Evolutionary conservation across 129 eudicot genomes (phyloP), one percentile per base, ranked within the genome.

Genomic region (Scalesia atractyloides): DNA sequence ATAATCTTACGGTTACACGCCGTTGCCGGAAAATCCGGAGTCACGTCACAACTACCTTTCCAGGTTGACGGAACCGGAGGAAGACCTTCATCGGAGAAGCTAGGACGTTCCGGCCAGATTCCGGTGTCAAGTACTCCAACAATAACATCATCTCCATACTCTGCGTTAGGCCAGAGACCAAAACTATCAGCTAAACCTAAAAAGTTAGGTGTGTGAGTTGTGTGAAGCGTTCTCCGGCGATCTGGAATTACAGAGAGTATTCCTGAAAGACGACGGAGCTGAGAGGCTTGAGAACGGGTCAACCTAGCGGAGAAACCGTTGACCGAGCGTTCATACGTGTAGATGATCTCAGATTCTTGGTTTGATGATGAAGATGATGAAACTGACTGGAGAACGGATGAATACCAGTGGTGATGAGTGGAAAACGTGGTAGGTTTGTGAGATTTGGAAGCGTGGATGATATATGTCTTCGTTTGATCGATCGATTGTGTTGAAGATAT

Each of bases 111-210:
- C 1, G 99, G 99, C 99, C 99, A 95, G 65, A 95, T 90, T 1
- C 99, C 99, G 10, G 99, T 95, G 51, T 95, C 99, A 7, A 95
- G 89, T 11, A 95, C 91, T 10, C 99, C 99, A 36, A 95, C 82
- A 65, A 95, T 88, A 52, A 95, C 91, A 66, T 95, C 99, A 52
- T 88, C 92, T 2, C 96, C 97, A 66, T 90, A 95, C 14, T 95
- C 81, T 1, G 96, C 75, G 78, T 95, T 83, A 7, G 96, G 99
- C 99, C 99, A 95, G 12, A 95, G 81, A 9, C 99, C 97, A 14
- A 69, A 86, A 15, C 26, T 37, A 13, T 90, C 96, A 0, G 86
- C 85, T 5, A 95, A 84, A 22, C 89, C 89, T 1, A 95, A 66
- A 60, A 95, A 95, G 19, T 33, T 66, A 20, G 99, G 99, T 1